Conservation (phyloP, 2,329 filamentous ascomycete species). For the Piedraia hortae region DNA sequence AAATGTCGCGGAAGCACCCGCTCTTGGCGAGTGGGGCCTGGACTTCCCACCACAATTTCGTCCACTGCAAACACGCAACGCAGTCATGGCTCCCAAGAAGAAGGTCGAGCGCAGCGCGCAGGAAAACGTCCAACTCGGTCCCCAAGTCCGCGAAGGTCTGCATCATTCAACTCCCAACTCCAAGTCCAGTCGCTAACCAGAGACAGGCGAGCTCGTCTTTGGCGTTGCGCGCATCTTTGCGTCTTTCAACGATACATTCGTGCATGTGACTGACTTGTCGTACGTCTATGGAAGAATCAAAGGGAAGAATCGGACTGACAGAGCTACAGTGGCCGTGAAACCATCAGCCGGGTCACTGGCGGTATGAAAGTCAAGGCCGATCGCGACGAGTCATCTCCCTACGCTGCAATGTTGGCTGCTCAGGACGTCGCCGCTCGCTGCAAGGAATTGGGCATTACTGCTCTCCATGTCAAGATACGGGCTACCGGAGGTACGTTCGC, state of each 20-base stretch:
- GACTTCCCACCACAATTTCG: slow-evolving; percentile 2
- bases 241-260: slow-evolving; percentile 37
- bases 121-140: slow-evolving; percentile 97
- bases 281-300: slow-evolving; percentile 7
- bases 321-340: slow-evolving; percentile 85
- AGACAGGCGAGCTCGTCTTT: slow-evolving; percentile 76
- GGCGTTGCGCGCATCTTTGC: slow-evolving; percentile 96
- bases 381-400: slow-evolving; percentile 97
- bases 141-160: slow-evolving; percentile 78
- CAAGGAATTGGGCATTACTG: slow-evolving; percentile 67
- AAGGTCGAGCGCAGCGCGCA: slow-evolving; percentile 47
- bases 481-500: slow-evolving; percentile 65
- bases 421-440: slow-evolving; percentile 75
- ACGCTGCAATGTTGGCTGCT: slow-evolving; percentile 99
- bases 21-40: background rate
- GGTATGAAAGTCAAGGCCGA: slow-evolving; percentile 99
- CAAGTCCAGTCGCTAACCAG: slow-evolving; percentile 4
- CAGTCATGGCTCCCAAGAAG: slow-evolving; percentile 87
- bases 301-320: slow-evolving; percentile 19
- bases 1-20: too few relatives aligned
- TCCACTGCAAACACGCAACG: slow-evolving; percentile 10
- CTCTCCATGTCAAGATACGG: slow-evolving; percentile 99
- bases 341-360: slow-evolving; percentile 98
- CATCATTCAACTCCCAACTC: slow-evolving; percentile 11
- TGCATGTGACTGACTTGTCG: slow-evolving; percentile 95